Percentiles rank a stretch among this genome's conserved stretches.
These are phyloP conservation scores for Mycena kentingensis DNA, from an alignment of 768 basidiomycete species.

Conservation along the genomic window DNA sequence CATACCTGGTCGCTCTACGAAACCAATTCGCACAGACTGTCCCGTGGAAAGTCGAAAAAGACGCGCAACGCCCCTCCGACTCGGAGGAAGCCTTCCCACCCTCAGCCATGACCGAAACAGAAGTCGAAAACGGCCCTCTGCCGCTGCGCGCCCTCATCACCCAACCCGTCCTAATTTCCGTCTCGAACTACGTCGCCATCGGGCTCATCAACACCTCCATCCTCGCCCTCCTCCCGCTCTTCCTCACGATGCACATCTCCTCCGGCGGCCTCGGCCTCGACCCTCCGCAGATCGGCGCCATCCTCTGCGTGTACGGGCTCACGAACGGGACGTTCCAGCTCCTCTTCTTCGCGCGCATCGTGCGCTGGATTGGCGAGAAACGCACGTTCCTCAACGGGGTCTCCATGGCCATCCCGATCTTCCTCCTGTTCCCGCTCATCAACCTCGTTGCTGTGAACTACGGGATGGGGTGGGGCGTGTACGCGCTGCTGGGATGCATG, in stretches of 20 bases:
- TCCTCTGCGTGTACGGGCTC: constrained; percentile 62
- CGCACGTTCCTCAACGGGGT: constrained; percentile 57
- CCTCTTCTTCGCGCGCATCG: constrained; percentile 64
- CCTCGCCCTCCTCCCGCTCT: constrained; percentile 68
- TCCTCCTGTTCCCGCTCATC: constrained; percentile 61
- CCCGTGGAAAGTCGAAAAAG: constrained; percentile 19
- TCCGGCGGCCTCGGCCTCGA: constrained; percentile 72
- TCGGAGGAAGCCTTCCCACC: constrained; percentile 1
- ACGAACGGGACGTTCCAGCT: constrained; percentile 67
- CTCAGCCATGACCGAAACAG: constrained; percentile 3
- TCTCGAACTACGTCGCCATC: constrained; percentile 38
- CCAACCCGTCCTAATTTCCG: constrained; percentile 36
- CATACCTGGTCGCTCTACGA: background rate
- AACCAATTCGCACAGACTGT: constrained; percentile 29
- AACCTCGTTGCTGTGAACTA: constrained; percentile 48
- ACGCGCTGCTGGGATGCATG: constrained; percentile 24
- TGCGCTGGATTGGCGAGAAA: constrained; percentile 67
- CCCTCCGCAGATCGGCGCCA: constrained; percentile 64
- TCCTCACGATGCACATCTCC: constrained; percentile 66
- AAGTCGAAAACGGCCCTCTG: constrained; percentile 31
- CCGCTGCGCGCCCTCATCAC: constrained; percentile 40
- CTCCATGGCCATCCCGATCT: constrained; percentile 50
- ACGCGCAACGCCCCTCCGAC: background rate
- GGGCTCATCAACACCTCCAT: constrained; percentile 52
- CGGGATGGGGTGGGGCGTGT: background rate